Conservation (phyloP, 1,284 basidiomycete genomes). For the Erythrobasidium hasegawianum region DNA sequence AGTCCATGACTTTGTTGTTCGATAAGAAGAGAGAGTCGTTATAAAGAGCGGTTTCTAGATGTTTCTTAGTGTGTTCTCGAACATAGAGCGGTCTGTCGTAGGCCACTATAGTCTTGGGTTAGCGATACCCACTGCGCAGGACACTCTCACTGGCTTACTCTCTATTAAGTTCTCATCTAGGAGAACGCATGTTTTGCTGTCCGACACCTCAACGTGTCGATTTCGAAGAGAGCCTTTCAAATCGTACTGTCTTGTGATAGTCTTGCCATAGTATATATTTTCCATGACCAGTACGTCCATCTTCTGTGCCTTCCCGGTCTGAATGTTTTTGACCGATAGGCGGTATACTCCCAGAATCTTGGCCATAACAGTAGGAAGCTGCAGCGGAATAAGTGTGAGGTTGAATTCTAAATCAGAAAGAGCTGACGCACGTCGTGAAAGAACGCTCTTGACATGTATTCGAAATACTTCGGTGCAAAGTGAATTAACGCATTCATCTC, state of each 20-base stretch:
- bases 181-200: slow-evolving; percentile 88
- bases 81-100: slow-evolving; percentile 76
- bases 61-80: slow-evolving; percentile 89
- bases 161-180: slow-evolving; percentile 66
- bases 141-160: slow-evolving; percentile 46
- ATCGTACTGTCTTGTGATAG: slow-evolving; percentile 87
- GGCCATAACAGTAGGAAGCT: slow-evolving; percentile 89
- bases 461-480: slow-evolving; percentile 96
- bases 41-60: slow-evolving; percentile 81
- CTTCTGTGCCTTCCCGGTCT: slow-evolving; percentile 71
- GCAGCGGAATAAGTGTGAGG: background rate
- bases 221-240: slow-evolving; percentile 83
- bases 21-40: slow-evolving; percentile 84
- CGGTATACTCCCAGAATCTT: slow-evolving; percentile 99
- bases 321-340: slow-evolving; percentile 81
- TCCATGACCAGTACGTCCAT: slow-evolving; percentile 97
- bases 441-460: slow-evolving; percentile 82
- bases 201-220: slow-evolving; percentile 75
- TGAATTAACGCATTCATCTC: slow-evolving; percentile 94
- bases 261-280: slow-evolving; percentile 89
- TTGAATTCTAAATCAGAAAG: background rate
- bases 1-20: slow-evolving; percentile 98
- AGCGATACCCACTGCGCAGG: slow-evolving; percentile 59
- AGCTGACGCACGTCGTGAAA: slow-evolving; percentile 40
- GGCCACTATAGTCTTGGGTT: slow-evolving; percentile 39